These are phyloP conservation scores for Sarocladiaceae sp. DNA, from an alignment of 2,329 filamentous ascomycete genomes.

Conservation along the genomic window DNA sequence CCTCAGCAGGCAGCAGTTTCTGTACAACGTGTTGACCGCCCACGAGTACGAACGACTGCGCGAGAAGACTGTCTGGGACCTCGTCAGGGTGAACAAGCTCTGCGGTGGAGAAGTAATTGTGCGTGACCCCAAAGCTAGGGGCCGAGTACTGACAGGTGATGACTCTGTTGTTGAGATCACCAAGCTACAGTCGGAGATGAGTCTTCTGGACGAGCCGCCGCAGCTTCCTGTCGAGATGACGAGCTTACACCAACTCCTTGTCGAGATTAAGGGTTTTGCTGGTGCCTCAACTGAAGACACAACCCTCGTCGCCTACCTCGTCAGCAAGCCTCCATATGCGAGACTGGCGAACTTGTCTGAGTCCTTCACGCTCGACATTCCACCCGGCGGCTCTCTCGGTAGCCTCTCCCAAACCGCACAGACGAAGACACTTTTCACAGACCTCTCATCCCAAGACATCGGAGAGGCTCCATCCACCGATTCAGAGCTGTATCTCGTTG, in stretches of 20 bases:
- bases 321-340: conserved; percentile 62
- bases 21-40: conserved; percentile 88
- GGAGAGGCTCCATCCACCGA: conserved; percentile 59
- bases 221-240: conserved; percentile 62
- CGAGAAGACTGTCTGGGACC: conserved; percentile 91
- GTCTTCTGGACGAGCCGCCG: conserved; percentile 80
- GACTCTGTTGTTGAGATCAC: conserved; percentile 92
- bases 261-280: conserved; percentile 79
- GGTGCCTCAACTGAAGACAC: conserved; percentile 73
- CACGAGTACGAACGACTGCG: conserved; percentile 78
- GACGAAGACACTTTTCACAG: conserved; percentile 82
- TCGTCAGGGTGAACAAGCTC: conserved; percentile 91
- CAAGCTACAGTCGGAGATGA: conserved; percentile 92
- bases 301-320: conserved; percentile 73
- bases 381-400: conserved; percentile 66
- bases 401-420: conserved; percentile 61
- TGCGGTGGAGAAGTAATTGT: conserved; percentile 93
- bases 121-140: conserved; percentile 76
- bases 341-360: conserved; percentile 71
- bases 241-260: conserved; percentile 73
- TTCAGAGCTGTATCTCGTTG: conserved; percentile 75
- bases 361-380: conserved; percentile 74
- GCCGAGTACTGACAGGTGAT: conserved; percentile 82
- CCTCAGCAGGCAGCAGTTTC: conserved; percentile 78
- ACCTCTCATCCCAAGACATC: conserved; percentile 73